Evolutionary conservation across 23 red algal genomes (phyloP).

Genomic region (Gracilaria domingensis): DNA sequence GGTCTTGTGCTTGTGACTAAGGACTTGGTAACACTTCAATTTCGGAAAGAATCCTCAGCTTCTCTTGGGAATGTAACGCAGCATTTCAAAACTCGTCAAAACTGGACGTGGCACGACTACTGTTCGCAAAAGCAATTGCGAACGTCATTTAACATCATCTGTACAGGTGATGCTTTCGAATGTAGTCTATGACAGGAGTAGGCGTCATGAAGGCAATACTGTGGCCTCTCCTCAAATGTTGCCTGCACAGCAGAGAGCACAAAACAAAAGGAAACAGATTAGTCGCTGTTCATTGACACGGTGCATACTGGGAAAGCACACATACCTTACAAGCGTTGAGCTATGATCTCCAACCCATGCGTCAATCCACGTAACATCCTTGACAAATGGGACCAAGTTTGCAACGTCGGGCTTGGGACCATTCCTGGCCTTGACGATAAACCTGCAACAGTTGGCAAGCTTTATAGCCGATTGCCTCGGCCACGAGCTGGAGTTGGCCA

Average conservation of each 20-base stretch:
- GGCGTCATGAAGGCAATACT: constrained; percentile 67
- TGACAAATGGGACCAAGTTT: constrained; percentile 10
- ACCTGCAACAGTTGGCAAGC: constrained; percentile 3
- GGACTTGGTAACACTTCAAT: neutral
- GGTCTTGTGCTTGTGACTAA: neutral
- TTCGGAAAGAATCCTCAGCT: neutral
- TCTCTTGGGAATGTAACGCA: neutral
- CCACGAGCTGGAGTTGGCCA: constrained; percentile 43
- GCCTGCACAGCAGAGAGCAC: neutral
- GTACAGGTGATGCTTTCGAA: constrained; percentile 52
- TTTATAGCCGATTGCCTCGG: constrained; percentile 26
- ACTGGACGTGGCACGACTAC: neutral
- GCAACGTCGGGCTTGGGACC: neutral
- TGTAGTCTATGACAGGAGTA: constrained; percentile 49
- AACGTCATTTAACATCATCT: neutral
- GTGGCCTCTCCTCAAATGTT: constrained; percentile 28
- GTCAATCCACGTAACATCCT: constrained; percentile 22
- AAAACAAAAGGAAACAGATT: neutral
- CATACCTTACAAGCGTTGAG: constrained; percentile 65
- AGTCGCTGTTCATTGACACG: neutral
- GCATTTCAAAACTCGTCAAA: neutral
- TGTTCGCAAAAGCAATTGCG: neutral
- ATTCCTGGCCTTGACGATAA: constrained; percentile 29
- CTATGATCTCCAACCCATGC: constrained; percentile 38
- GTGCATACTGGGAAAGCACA: neutral